Base-by-base conservation (phyloP, 2,329 filamentous ascomycete species). In the Zymoseptoria ardabiliae region DNA sequence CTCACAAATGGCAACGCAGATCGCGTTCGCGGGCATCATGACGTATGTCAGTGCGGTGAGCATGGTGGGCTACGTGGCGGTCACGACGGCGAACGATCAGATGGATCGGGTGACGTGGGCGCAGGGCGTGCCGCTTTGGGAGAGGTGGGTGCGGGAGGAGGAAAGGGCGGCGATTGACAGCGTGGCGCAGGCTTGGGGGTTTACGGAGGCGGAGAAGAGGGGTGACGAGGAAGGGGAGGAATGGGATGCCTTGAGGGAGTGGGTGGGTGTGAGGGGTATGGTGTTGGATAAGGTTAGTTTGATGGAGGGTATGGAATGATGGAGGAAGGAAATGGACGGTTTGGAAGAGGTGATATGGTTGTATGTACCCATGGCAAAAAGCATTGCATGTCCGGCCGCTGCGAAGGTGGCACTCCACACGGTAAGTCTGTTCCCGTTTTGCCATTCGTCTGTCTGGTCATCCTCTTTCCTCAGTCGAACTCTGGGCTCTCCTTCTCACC, bases 61-160 rank as follows among this genome's bases (percentile, higher is more conserved):
- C 3, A 90, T 87, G 9, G 83, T 97, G 56, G 94, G 93, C 2
- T 77, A 94, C 50, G 85, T 97, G 45, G 91, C 93, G 8, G 79
- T 95, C 60, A 86, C 90, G 23, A 97, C 93, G 35, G 82, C 87
- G 61, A 97, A 97, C 74, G 92, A 97, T 73, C 91, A 97, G 75
- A 96, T 97, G 90, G 87, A 88, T 69, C 85, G 94, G 20, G 91
- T 97, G 4, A 92, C 90, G 2, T 99, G 94, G 94, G 81, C 88
- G 8, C 85, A 85, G 0, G 94, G 94, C 10, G 87, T 90, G 35
- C 88, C 90, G 21, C 77, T 97, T 63, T 82, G 88, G 62, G 83
- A 90, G 69, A 83, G 94, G 13, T 97, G 92, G 89, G 74, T 96
- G 57, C 82, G 90, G 35, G 94, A 97, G 73, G 91, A 96, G 64